Evolutionary conservation across 2,329 filamentous ascomycete species (phyloP).

Genomic region (Cryphonectria japonica): DNA sequence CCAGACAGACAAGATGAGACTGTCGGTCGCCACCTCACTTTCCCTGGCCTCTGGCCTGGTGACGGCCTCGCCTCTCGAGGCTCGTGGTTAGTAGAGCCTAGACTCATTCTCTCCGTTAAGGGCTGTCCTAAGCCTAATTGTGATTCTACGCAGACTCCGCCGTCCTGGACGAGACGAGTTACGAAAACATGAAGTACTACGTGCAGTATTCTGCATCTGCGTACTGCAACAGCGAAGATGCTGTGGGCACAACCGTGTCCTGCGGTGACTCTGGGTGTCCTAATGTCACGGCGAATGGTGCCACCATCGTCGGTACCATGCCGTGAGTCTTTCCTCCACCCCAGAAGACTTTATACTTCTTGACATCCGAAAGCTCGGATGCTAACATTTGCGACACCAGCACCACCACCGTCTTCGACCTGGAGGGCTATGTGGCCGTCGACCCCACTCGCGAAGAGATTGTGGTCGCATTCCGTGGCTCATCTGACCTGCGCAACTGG

Average conservation of each 20-base stretch:
- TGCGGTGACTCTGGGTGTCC: constrained; percentile 52
- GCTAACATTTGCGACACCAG: constrained; percentile 13
- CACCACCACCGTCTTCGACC: constrained; percentile 35
- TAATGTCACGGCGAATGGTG: constrained; percentile 46
- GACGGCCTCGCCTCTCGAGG: constrained; percentile 18
- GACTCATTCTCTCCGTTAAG: background rate
- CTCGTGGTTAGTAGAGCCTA: constrained; percentile 22
- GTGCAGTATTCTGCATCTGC: constrained; percentile 55
- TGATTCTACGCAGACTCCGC: constrained; percentile 20
- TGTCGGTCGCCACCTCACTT: constrained; percentile 18
- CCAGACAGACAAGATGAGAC: constrained; percentile 24
- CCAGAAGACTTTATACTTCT: background rate
- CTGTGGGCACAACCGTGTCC: constrained; percentile 44
- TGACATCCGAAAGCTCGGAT: background rate
- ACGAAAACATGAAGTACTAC: constrained; percentile 51
- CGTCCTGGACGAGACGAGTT: constrained; percentile 38
- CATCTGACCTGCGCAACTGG: constrained; percentile 62
- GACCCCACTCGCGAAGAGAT: constrained; percentile 56
- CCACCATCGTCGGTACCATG: constrained; percentile 49
- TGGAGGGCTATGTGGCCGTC: constrained; percentile 55
- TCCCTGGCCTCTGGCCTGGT: constrained; percentile 21
- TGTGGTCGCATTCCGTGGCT: constrained; percentile 64
- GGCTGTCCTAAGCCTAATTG: background rate
- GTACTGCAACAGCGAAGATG: constrained; percentile 55
- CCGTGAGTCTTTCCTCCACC: constrained; percentile 35